These are phyloP conservation scores for Amanita thiersii DNA, from an alignment of 768 basidiomycete genomes.

Conservation along the genomic window DNA sequence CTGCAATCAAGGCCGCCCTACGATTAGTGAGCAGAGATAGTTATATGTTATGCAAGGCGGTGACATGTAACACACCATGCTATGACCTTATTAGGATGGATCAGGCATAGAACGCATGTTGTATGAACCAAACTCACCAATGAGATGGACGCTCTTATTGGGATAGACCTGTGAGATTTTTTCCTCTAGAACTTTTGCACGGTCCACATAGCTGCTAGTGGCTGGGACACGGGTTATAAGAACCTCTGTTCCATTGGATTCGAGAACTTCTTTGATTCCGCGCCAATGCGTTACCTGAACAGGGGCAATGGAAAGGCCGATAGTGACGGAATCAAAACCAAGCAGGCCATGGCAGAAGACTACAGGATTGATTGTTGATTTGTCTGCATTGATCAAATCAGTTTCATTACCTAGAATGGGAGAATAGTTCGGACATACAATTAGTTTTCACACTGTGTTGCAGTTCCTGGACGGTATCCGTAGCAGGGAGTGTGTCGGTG, in stretches of 20 bases:
- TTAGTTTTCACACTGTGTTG: slow-evolving; percentile 36
- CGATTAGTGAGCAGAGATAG: not conserved
- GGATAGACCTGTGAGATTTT: slow-evolving; percentile 75
- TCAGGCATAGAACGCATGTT: not conserved
- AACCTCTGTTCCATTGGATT: slow-evolving; percentile 82
- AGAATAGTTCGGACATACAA: slow-evolving; percentile 35
- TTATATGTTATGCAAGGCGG: not conserved
- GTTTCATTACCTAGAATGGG: slow-evolving; percentile 1
- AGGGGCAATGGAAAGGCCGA: slow-evolving; percentile 69
- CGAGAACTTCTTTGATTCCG: slow-evolving; percentile 89
- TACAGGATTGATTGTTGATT: slow-evolving; percentile 73
- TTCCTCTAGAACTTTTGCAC: slow-evolving; percentile 85
- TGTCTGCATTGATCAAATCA: slow-evolving; percentile 37
- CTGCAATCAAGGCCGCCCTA: slow-evolving; percentile 89
- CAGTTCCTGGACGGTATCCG: slow-evolving; percentile 38
- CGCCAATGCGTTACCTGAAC: slow-evolving; percentile 93
- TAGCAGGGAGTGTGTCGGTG: slow-evolving; percentile 34
- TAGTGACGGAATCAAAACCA: slow-evolving; percentile 80
- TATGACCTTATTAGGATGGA: slow-evolving; percentile 44
- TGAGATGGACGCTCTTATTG: slow-evolving; percentile 80
- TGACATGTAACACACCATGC: slow-evolving; percentile 43
- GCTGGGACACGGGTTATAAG: slow-evolving; percentile 93
- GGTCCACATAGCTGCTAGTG: slow-evolving; percentile 78
- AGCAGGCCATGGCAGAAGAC: slow-evolving; percentile 95
- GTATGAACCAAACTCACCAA: slow-evolving; percentile 57